These are phyloP conservation scores for Xylaria sp. DNA, from an alignment of 2,329 filamentous ascomycete genomes.

Conservation along the genomic window DNA sequence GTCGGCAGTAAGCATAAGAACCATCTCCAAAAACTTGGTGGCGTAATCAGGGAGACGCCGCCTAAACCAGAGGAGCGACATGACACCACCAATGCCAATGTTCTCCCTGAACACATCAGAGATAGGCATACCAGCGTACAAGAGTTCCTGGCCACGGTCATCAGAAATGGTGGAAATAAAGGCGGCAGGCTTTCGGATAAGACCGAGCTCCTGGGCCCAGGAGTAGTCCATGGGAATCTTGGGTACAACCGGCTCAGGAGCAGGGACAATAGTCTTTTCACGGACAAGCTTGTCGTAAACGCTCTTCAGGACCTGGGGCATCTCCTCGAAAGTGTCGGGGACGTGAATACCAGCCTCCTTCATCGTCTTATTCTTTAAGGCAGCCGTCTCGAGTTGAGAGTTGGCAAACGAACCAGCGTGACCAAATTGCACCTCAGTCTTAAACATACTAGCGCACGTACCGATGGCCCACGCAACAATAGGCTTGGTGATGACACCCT, in stretches of 20 bases:
- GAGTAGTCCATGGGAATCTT: slow-evolving; percentile 99
- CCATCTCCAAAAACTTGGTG: slow-evolving; percentile 99
- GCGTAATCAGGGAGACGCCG: slow-evolving; percentile 94
- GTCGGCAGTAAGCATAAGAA: slow-evolving; percentile 99
- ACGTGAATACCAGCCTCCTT: slow-evolving; percentile 92
- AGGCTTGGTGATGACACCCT: slow-evolving; percentile 93
- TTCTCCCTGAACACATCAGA: slow-evolving; percentile 99
- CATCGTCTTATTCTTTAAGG: slow-evolving; percentile 97
- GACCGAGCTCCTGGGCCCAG: slow-evolving; percentile 98
- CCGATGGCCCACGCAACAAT: slow-evolving; percentile 99
- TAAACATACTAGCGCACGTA: slow-evolving; percentile 99
- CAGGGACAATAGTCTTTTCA: slow-evolving; percentile 82
- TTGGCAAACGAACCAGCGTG: slow-evolving; percentile 99
- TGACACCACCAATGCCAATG: slow-evolving; percentile 99
- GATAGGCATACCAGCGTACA: slow-evolving; percentile 99
- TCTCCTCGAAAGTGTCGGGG: slow-evolving; percentile 94
- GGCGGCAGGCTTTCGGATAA: slow-evolving; percentile 98
- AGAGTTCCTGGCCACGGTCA: slow-evolving; percentile 98
- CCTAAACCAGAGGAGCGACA: slow-evolving; percentile 99
- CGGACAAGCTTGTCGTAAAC: slow-evolving; percentile 91
- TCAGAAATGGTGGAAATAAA: slow-evolving; percentile 99
- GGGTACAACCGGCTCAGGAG: slow-evolving; percentile 87
- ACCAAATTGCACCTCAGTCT: slow-evolving; percentile 99
- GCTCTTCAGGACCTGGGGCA: slow-evolving; percentile 74
- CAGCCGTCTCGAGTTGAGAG: slow-evolving; percentile 97